These are phyloP conservation scores for Globisporangium paddicum DNA, from an alignment of 352 stramenopile species.

Conservation along the genomic window DNA sequence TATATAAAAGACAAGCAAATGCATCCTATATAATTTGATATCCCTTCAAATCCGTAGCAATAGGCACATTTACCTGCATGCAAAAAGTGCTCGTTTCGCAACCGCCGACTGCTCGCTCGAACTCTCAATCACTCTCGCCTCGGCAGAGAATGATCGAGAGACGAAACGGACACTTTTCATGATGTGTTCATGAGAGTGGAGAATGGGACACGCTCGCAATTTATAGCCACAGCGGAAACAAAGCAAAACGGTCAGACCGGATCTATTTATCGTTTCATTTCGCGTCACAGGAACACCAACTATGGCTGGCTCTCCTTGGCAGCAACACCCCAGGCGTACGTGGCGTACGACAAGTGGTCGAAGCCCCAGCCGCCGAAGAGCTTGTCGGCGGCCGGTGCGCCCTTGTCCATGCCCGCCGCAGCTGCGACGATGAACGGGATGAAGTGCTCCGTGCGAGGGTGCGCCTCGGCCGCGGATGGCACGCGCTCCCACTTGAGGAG, in stretches of 20 bases:
- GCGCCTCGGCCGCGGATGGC: conserved; percentile 27
- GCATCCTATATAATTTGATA: no score
- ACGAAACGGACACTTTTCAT: neutral
- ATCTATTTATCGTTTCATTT: neutral
- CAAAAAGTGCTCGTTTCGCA: conserved; percentile 1
- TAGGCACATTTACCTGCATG: no score
- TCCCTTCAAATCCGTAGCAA: no score
- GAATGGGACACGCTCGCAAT: neutral
- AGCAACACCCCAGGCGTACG: conserved; percentile 28
- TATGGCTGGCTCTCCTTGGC: neutral
- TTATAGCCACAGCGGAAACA: neutral
- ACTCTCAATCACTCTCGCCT: neutral
- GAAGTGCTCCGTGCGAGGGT: conserved; percentile 47
- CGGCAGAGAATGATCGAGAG: neutral
- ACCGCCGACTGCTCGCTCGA: neutral
- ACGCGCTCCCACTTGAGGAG: conserved; percentile 38
- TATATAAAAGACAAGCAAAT: no score
- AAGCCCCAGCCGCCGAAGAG: conserved; percentile 34
- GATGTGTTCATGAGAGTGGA: neutral
- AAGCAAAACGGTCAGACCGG: neutral
- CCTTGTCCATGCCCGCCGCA: conserved; percentile 46
- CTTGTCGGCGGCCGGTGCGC: conserved; percentile 20
- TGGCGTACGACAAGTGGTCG: conserved; percentile 35
- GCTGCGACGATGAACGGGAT: conserved; percentile 51
- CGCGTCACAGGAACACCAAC: neutral